Evolutionary conservation across 768 basidiomycete genomes (phyloP).

Genomic region (Hygrocybe punicea): DNA sequence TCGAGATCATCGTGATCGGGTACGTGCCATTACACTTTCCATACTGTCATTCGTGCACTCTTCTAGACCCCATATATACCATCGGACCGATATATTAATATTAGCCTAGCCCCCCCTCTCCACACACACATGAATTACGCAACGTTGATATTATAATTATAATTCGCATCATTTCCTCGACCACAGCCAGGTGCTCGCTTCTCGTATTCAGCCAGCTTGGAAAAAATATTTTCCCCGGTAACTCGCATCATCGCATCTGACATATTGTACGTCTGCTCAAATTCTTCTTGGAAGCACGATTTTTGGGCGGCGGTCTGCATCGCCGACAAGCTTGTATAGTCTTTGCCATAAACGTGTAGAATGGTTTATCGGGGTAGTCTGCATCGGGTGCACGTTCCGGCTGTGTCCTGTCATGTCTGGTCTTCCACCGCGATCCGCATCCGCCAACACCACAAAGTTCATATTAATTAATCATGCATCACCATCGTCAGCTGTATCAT

Average conservation of each 20-base stretch:
- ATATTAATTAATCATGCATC: not conserved
- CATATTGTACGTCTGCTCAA: not conserved
- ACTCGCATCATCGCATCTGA: not conserved
- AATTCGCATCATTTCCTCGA: too few relatives aligned
- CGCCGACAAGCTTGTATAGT: too few relatives aligned
- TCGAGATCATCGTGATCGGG: not conserved
- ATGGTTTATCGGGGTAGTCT: not conserved
- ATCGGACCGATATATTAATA: not conserved
- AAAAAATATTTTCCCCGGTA: not conserved
- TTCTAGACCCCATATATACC: not conserved
- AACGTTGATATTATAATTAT: not conserved
- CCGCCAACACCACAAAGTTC: not conserved
- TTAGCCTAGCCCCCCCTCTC: not conserved
- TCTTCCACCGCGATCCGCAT: not conserved
- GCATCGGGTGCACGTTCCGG: not conserved
- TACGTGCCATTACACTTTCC: not conserved
- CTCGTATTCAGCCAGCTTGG: not conserved
- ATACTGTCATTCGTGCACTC: not conserved
- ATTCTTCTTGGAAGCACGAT: not conserved
- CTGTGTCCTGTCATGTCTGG: not conserved
- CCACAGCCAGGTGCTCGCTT: too few relatives aligned
- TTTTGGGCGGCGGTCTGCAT: too few relatives aligned
- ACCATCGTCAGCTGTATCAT: not conserved
- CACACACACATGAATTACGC: not conserved
- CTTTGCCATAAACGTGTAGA: not conserved